Evolutionary conservation across 176 grass and related monocot species (phyloP).

Genomic region (Hyparrhenia diplandra): DNA sequence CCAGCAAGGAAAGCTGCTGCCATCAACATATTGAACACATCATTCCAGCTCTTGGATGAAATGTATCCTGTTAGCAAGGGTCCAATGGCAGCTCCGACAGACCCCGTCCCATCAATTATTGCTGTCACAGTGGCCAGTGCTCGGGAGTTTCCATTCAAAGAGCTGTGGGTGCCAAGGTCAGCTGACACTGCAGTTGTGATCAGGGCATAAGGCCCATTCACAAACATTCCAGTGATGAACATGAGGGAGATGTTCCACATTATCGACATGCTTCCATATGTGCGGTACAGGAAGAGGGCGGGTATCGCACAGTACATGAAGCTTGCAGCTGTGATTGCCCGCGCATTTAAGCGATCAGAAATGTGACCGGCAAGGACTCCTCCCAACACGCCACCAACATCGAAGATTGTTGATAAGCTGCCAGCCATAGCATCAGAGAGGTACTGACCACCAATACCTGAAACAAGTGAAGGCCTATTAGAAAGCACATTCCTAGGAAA

Average conservation of each 20-base stretch:
- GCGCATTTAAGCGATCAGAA: slow-evolving; percentile 67
- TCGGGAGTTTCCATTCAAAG: slow-evolving; percentile 60
- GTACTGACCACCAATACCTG: slow-evolving; percentile 69
- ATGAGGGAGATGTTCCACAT: slow-evolving; percentile 65
- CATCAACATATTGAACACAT: slow-evolving; percentile 79
- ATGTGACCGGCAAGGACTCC: slow-evolving; percentile 81
- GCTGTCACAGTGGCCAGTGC: slow-evolving; percentile 80
- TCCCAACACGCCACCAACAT: slow-evolving; percentile 80
- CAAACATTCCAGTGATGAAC: slow-evolving; percentile 80
- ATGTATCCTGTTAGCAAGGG: slow-evolving; percentile 80
- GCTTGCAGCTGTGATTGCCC: slow-evolving; percentile 66
- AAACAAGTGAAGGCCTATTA: slow-evolving; percentile 26
- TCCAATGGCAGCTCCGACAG: slow-evolving; percentile 65
- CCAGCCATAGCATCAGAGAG: slow-evolving; percentile 69
- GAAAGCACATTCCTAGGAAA: background rate
- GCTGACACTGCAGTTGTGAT: slow-evolving; percentile 87
- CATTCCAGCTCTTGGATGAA: slow-evolving; percentile 62
- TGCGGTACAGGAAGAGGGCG: slow-evolving; percentile 70
- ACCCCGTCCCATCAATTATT: slow-evolving; percentile 84
- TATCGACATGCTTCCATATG: slow-evolving; percentile 62
- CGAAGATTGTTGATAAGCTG: slow-evolving; percentile 75
- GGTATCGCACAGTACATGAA: slow-evolving; percentile 79
- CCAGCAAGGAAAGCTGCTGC: slow-evolving; percentile 70
- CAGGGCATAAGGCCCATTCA: slow-evolving; percentile 79
- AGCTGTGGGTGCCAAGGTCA: slow-evolving; percentile 79